Base-by-base conservation (phyloP, 129 eudicot species). In the Flaveria bidentis region DNA sequence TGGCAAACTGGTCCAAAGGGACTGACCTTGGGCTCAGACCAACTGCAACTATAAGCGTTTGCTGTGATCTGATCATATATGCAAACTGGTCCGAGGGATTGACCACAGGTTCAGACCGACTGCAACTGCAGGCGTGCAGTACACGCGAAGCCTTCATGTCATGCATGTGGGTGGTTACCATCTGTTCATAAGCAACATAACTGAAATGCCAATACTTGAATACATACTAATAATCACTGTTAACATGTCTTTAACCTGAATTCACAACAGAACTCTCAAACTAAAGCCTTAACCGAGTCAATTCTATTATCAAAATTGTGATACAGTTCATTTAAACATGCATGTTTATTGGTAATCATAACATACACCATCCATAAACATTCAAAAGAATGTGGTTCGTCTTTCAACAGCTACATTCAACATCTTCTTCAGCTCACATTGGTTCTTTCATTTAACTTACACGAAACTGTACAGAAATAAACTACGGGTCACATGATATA, bases 271-370 rank as follows among this genome's bases (percentile, higher is more conserved):
- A 64, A 66, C 74, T 65, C 71, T 45, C 46, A 25, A 46, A 60
- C 60, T 42, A 60, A 42, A 47, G 10, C 58, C 51, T 71, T 71
- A 14, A 79, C 36, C 13, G 41, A 49, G 51, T 42, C 61, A n/a
- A 26, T 72, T 30, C 68, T 53, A 73, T 20, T 62, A 73, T 65
- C 79, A 80, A 73, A 80, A 64, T 22, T 79, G 78, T 66, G 39
- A 72, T 42, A 50, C 58, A 71, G 30, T 25, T 60, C 53, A 66
- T 50, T 13, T 20, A 45, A 17, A 18, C 41, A 64, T 50, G 41
- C 67, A 36, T 52, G 80, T 51, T 47, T 50, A 76, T 13, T 0
- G n/a, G 41, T 51, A 65, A 67, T 56, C 69, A 30, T 25, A 73
- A 80, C 60, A 79, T 71, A 76, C 23, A 67, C 57, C 23, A 15